Conservation (phyloP, 257 asterid species). For the Scutellaria barbata region DNA sequence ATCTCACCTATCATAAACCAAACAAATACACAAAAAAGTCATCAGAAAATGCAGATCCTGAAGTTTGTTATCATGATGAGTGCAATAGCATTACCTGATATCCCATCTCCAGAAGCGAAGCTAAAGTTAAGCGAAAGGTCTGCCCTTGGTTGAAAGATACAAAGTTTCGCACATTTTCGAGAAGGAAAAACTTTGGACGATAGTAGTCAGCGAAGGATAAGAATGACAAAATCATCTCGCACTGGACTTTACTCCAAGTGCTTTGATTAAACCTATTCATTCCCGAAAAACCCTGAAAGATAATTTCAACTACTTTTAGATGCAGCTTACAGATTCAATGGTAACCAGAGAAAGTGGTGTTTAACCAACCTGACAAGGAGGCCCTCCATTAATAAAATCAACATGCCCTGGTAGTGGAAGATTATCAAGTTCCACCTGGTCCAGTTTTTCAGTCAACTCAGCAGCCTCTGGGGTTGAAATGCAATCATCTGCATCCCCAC, state of each 20-base stretch:
- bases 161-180: slow-evolving; percentile 93
- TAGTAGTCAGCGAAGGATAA: slow-evolving; percentile 92
- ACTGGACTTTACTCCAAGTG: slow-evolving; percentile 98
- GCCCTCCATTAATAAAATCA: slow-evolving; percentile 97
- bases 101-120: slow-evolving; percentile 97
- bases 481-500: slow-evolving; percentile 90
- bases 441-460: slow-evolving; percentile 65
- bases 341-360: slow-evolving; percentile 18
- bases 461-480: slow-evolving; percentile 90
- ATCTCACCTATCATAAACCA: slow-evolving; percentile 63
- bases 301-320: slow-evolving; percentile 30
- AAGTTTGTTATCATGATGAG: slow-evolving; percentile 15
- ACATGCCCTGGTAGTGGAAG: slow-evolving; percentile 95
- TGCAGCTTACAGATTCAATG: slow-evolving; percentile 15
- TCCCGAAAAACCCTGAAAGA: slow-evolving; percentile 91
- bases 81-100: slow-evolving; percentile 67
- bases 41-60: slow-evolving; percentile 5
- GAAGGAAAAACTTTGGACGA: slow-evolving; percentile 88
- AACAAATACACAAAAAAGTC: slow-evolving; percentile 1
- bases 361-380: slow-evolving; percentile 90
- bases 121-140: slow-evolving; percentile 85
- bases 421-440: slow-evolving; percentile 59
- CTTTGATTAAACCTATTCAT: slow-evolving; percentile 93
- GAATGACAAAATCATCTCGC: slow-evolving; percentile 96
- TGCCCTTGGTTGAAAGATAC: slow-evolving; percentile 97